phyloP scores from a whole-genome alignment of 805 yeast genomes.

The Ogataea sp. region DNA sequence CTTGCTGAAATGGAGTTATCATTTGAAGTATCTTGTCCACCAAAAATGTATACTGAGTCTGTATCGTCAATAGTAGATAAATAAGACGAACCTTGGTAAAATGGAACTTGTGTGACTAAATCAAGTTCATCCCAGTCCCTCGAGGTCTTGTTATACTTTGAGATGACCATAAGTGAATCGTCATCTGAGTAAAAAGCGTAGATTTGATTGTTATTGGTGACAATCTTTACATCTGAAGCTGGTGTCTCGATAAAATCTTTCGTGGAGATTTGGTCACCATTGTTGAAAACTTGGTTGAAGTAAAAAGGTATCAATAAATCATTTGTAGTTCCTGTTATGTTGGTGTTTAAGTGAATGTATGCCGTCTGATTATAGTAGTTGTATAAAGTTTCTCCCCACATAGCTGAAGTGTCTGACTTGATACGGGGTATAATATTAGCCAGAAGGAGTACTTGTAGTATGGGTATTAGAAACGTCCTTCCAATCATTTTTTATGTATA shows the following conservation, averaged over 20 bases:
- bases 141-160: constrained; percentile 9
- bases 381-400: constrained; percentile 17
- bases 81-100: constrained; percentile 28
- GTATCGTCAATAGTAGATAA: constrained; percentile 31
- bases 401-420: neutral
- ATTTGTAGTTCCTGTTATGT: constrained; percentile 3
- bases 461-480: too few species aligned
- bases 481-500: too few species aligned
- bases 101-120: constrained; percentile 9
- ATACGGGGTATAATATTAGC: too few species aligned
- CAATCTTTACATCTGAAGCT: constrained; percentile 11
- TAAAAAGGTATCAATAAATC: constrained; percentile 16
- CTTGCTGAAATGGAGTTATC: constrained; percentile 27
- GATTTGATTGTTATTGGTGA: constrained; percentile 9
- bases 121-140: constrained; percentile 16
- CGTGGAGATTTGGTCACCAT: constrained; percentile 1
- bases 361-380: constrained; percentile 23
- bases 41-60: constrained; percentile 42
- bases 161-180: constrained; percentile 2
- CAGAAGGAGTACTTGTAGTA: too few species aligned
- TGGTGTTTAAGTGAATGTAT: constrained; percentile 14
- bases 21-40: constrained; percentile 31
- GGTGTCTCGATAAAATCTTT: constrained; percentile 13
- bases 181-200: constrained; percentile 18
- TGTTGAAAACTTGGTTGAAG: constrained; percentile 15